These are phyloP conservation scores for Pythium scleroteichum DNA, from an alignment of 352 stramenopile genomes.

Conservation along the genomic window DNA sequence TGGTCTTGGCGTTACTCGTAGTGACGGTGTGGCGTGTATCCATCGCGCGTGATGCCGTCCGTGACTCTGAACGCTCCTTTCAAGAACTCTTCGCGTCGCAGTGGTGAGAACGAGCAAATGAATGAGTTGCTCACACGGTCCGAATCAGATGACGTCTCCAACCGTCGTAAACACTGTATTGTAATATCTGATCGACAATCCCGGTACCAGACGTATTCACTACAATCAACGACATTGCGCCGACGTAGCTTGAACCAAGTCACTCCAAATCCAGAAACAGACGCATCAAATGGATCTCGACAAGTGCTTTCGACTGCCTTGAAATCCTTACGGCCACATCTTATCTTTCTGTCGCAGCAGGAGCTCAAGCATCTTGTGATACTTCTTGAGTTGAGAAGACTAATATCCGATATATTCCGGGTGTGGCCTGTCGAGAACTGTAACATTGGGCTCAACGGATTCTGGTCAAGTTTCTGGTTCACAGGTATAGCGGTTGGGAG, in stretches of 20 bases:
- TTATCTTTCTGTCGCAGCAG: conserved; percentile 30
- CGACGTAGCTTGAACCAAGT: conserved; percentile 25
- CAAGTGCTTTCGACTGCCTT: background rate
- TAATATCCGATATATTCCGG: conserved; percentile 30
- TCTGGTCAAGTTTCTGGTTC: conserved; percentile 39
- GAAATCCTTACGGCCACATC: conserved; percentile 2
- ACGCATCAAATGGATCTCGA: background rate
- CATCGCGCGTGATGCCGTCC: conserved; percentile 31
- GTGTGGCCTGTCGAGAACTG: conserved; percentile 40
- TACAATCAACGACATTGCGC: background rate
- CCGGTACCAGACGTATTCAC: background rate
- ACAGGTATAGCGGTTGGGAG: conserved; percentile 24
- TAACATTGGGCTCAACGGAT: conserved; percentile 36
- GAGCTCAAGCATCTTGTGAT: conserved; percentile 35
- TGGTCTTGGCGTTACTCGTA: conserved; percentile 23
- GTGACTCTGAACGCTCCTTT: conserved; percentile 29
- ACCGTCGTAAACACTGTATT: conserved; percentile 6
- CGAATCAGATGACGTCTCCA: background rate
- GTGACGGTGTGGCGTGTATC: conserved; percentile 35
- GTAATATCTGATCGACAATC: conserved; percentile 18
- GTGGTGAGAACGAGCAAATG: conserved; percentile 11
- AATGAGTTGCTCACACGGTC: background rate
- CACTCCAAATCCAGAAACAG: background rate
- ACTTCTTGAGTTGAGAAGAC: conserved; percentile 27
- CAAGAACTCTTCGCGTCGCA: conserved; percentile 23